A percentile compares a stretch with the other conserved stretches of the same genome.
Evolutionary conservation across 805 yeast species (phyloP).

Genomic region (Wickerhamiella alocasiicola): DNA sequence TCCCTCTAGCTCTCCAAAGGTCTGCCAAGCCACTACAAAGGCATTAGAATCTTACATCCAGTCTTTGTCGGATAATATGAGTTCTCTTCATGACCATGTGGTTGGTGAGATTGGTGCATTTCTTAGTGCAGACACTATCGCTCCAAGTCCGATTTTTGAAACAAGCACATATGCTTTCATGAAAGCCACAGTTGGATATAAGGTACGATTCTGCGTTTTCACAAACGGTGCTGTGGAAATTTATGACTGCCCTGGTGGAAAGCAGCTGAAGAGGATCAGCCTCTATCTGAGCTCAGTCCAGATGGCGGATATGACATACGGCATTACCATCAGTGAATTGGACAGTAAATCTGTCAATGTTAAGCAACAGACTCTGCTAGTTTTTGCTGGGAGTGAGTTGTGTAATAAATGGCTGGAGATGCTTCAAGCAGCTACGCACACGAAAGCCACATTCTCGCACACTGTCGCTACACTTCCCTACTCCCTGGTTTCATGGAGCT

Average conservation of each 20-base stretch:
- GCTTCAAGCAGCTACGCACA: constrained; percentile 6
- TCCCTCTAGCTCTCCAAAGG: not conserved
- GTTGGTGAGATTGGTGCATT: not conserved
- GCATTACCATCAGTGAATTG: constrained; percentile 1
- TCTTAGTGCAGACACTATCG: not conserved
- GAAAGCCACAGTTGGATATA: constrained; percentile 4
- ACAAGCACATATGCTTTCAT: constrained; percentile 1
- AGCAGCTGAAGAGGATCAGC: constrained; percentile 1
- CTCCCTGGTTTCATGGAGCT: constrained; percentile 1
- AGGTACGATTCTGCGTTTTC: constrained; percentile 3
- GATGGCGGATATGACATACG: not conserved
- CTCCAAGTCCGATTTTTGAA: constrained; percentile 2
- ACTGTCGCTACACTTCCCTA: constrained; percentile 4
- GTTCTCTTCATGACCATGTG: not conserved
- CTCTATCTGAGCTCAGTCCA: constrained; percentile 8
- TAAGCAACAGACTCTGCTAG: not conserved
- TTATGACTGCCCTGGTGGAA: constrained; percentile 8
- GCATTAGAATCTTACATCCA: constrained; percentile 2
- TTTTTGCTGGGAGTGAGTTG: not conserved
- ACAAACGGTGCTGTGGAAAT: constrained; percentile 1
- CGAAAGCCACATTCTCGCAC: constrained; percentile 1
- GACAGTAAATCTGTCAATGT: constrained; percentile 1
- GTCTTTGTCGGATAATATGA: not conserved
- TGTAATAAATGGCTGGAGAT: constrained; percentile 6
- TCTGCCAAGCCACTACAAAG: not conserved